A percentile compares a stretch with the other conserved stretches of the same genome.
Evolutionary conservation across 306 rosid species (phyloP).

Genomic region (Cicer yamashitae): DNA sequence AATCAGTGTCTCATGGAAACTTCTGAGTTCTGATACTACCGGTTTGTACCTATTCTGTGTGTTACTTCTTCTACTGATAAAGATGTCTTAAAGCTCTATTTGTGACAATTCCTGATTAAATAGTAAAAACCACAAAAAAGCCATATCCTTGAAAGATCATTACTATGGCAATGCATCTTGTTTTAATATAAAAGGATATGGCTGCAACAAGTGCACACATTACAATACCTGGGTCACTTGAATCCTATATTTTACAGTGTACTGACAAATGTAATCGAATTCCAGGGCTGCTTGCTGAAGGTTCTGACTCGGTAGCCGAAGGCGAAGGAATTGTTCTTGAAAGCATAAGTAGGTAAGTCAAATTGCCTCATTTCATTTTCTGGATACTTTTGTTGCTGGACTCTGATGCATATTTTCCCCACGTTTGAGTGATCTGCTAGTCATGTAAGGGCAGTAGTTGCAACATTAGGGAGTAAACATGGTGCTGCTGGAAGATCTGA

Average conservation of each 20-base stretch:
- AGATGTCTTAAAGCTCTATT: neutral
- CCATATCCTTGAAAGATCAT: conserved; percentile 15
- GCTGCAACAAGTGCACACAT: conserved; percentile 14
- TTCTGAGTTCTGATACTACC: conserved; percentile 19
- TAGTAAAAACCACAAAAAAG: neutral
- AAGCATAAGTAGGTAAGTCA: conserved; percentile 84
- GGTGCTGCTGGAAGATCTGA: conserved; percentile 71
- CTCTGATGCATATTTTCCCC: conserved; percentile 27
- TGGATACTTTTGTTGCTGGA: conserved; percentile 10
- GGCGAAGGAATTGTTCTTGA: conserved; percentile 81
- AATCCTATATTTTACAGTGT: conserved; percentile 48
- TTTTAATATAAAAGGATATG: conserved; percentile 5
- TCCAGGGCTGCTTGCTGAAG: conserved; percentile 84
- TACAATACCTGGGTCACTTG: conserved; percentile 39
- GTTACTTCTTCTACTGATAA: neutral
- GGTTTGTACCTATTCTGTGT: conserved; percentile 19
- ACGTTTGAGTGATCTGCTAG: conserved; percentile 51
- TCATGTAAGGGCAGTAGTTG: conserved; percentile 77
- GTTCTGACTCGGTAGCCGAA: conserved; percentile 71
- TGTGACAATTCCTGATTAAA: neutral
- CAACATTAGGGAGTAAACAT: conserved; percentile 78
- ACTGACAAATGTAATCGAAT: conserved; percentile 55
- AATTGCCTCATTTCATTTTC: conserved; percentile 12
- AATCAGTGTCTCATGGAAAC: conserved; percentile 12
- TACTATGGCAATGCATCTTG: conserved; percentile 11